phyloP scores from a whole-genome alignment of 2,329 filamentous ascomycete genomes.

The Colletotrichum aenigma region DNA sequence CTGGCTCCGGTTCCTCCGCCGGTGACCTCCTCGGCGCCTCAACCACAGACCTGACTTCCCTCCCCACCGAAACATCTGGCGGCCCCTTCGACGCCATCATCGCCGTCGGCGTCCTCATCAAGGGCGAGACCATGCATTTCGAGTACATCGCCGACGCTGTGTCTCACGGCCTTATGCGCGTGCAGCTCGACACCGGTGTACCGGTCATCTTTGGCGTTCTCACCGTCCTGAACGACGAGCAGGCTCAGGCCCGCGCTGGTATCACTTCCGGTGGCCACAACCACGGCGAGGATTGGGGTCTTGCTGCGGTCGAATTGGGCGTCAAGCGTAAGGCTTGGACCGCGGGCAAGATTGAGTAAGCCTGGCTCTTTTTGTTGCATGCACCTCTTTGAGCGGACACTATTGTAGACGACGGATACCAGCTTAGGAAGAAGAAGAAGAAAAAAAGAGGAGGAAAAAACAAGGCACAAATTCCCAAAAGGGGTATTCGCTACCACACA shows the following conservation, averaged over 20 bases:
- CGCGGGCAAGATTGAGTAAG: conserved; percentile 64
- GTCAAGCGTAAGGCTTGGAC: conserved; percentile 86
- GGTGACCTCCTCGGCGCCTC: conserved; percentile 77
- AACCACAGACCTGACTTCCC: conserved; percentile 68
- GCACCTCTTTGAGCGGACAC: neutral
- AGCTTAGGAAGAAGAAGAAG: neutral
- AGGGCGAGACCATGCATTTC: conserved; percentile 99
- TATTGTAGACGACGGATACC: neutral
- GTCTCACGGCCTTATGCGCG: conserved; percentile 90
- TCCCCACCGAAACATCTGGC: conserved; percentile 47
- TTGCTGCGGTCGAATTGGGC: conserved; percentile 91
- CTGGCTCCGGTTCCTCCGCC: conserved; percentile 65
- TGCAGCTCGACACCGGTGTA: conserved; percentile 86
- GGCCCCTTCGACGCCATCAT: conserved; percentile 91
- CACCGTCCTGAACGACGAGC: conserved; percentile 87
- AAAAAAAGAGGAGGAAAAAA: neutral
- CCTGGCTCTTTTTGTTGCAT: neutral
- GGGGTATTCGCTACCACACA: neutral
- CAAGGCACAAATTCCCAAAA: neutral
- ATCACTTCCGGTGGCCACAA: conserved; percentile 76
- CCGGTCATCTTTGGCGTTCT: conserved; percentile 92
- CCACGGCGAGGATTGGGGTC: conserved; percentile 96
- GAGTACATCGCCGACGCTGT: conserved; percentile 96
- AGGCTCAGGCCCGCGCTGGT: conserved; percentile 85
- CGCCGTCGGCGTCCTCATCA: conserved; percentile 94